phyloP scores from a whole-genome alignment of 495 filamentous ascomycete genomes.

The Penicillium bovifimosum region DNA sequence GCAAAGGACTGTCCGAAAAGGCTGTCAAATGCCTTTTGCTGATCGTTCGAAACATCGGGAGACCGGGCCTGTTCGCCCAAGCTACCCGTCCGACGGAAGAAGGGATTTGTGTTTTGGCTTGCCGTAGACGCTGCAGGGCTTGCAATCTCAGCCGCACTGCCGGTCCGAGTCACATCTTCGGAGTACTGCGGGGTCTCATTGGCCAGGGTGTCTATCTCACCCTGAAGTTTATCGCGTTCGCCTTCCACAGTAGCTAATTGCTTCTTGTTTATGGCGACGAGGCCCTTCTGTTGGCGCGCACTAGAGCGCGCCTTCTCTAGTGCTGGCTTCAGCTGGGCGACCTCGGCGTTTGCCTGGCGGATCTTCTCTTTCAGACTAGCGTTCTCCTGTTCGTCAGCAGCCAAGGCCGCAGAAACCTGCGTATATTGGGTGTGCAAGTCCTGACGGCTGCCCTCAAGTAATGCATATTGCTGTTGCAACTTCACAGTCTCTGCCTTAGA shows the following conservation, averaged over 20 bases:
- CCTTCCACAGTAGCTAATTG: conserved; percentile 83
- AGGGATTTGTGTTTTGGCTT: conserved; percentile 81
- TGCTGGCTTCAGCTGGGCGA: conserved; percentile 74
- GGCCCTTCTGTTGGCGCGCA: conserved; percentile 87
- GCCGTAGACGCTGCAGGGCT: conserved; percentile 71
- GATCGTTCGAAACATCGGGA: conserved; percentile 36
- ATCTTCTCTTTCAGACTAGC: conserved; percentile 80
- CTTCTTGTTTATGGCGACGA: conserved; percentile 97
- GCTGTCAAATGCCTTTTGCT: conserved; percentile 76
- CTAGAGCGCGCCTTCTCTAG: conserved; percentile 86
- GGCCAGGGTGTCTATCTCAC: conserved; percentile 64
- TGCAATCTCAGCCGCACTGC: conserved; percentile 35
- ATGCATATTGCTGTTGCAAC: conserved; percentile 71
- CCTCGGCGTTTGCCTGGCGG: conserved; percentile 70
- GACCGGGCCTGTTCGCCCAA: conserved; percentile 55
- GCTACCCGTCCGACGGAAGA: conserved; percentile 70
- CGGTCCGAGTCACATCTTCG: conserved; percentile 38
- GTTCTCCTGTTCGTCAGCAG: conserved; percentile 87
- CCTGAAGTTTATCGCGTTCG: conserved; percentile 78
- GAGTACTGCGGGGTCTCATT: conserved; percentile 44
- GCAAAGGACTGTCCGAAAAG: conserved; percentile 77
- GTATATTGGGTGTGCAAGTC: conserved; percentile 82
- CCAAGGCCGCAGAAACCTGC: conserved; percentile 65
- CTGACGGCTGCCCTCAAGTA: conserved; percentile 73
- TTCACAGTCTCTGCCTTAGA: conserved; percentile 78